Percentiles rank a stretch among this genome's conserved stretches.
Evolutionary conservation across 495 filamentous ascomycete species (phyloP).

Genomic region (Chaetomium tenue): DNA sequence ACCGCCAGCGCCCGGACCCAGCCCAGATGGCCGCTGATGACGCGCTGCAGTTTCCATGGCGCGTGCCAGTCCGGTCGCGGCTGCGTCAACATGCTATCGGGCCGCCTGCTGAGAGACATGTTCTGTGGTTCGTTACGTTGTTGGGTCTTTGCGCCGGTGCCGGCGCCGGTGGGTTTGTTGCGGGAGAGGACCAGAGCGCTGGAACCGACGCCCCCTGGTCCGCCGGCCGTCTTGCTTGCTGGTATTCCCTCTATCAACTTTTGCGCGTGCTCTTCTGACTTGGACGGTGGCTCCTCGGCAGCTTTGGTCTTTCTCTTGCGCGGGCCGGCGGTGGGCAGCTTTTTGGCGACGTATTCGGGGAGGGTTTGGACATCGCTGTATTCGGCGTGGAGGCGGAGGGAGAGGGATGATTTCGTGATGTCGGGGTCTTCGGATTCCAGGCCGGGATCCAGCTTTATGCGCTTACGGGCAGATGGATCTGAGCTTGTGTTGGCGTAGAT

Average conservation of each 20-base stretch:
- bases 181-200: conserved; percentile 59
- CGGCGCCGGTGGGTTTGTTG: conserved; percentile 19
- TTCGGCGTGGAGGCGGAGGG: conserved; percentile 57
- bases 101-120: conserved; percentile 61
- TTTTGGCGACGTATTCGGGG: conserved; percentile 80
- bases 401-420: conserved; percentile 43
- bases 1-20: conserved; percentile 92
- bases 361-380: conserved; percentile 79
- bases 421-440: conserved; percentile 41
- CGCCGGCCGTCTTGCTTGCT: conserved; percentile 39
- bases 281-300: conserved; percentile 43
- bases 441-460: conserved; percentile 41
- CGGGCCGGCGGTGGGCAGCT: conserved; percentile 62
- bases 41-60: conserved; percentile 97
- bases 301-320: conserved; percentile 39
- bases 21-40: conserved; percentile 93
- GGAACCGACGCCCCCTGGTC: conserved; percentile 46
- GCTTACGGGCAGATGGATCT: conserved; percentile 36
- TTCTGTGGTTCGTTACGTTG: conserved; percentile 33
- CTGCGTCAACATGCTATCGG: conserved; percentile 63
- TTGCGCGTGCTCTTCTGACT: conserved; percentile 57
- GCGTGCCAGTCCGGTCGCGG: conserved; percentile 89
- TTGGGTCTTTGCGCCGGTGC: conserved; percentile 11
- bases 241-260: conserved; percentile 71
- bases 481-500: conserved; percentile 40